Conservation (phyloP, 768 basidiomycete genomes). For the Leucogyrophana mollusca region DNA sequence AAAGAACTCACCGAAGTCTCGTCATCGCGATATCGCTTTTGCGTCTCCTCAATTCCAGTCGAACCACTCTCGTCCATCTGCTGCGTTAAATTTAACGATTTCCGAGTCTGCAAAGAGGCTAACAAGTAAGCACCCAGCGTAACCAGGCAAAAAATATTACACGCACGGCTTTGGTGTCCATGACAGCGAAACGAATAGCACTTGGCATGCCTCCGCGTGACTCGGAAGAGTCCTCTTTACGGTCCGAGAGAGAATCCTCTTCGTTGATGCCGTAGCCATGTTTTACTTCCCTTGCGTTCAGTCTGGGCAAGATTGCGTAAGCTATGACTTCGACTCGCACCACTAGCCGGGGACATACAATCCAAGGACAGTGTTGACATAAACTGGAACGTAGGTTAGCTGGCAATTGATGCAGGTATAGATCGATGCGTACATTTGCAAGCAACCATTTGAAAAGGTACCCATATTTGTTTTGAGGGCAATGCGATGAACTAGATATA, state of each 20-base stretch:
- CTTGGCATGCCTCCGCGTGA: constrained; percentile 1
- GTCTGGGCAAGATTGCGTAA: constrained; percentile 11
- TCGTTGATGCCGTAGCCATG: constrained; percentile 22
- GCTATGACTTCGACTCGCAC: neutral
- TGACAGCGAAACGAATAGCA: constrained; percentile 12
- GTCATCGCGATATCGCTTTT: constrained; percentile 14
- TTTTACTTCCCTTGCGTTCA: constrained; percentile 20
- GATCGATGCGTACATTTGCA: constrained; percentile 17
- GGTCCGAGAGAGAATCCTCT: constrained; percentile 17
- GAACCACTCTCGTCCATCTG: constrained; percentile 5
- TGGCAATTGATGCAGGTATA: neutral
- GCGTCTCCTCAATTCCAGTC: constrained; percentile 12
- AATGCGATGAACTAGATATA: constrained; percentile 18
- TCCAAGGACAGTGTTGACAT: constrained; percentile 25
- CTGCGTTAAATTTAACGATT: constrained; percentile 10
- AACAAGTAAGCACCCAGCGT: neutral
- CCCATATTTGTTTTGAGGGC: constrained; percentile 22
- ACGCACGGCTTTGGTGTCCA: constrained; percentile 17
- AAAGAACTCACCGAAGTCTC: neutral
- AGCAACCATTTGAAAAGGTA: constrained; percentile 25
- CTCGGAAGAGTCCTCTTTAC: neutral
- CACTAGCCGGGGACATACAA: constrained; percentile 13
- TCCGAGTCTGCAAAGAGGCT: constrained; percentile 10
- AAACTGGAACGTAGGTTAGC: constrained; percentile 17
- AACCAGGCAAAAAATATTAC: neutral